Evolutionary conservation across 2,329 filamentous ascomycete species (phyloP).

Genomic region (Karstenula rhodostoma): DNA sequence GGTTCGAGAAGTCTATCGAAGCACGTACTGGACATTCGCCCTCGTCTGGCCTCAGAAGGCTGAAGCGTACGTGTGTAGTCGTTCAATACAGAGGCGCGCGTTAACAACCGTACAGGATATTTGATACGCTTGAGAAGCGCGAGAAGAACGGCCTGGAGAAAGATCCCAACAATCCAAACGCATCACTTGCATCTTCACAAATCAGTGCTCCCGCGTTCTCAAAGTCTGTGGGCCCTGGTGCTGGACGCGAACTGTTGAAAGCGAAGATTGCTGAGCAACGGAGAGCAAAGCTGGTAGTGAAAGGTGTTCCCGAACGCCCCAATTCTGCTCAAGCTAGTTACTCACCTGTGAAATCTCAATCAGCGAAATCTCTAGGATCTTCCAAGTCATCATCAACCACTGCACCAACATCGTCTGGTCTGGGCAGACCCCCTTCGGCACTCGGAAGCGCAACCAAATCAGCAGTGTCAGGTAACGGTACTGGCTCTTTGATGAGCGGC

Average conservation of each 20-base stretch:
- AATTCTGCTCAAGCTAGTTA: slow-evolving; percentile 65
- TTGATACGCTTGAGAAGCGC: slow-evolving; percentile 78
- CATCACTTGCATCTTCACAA: slow-evolving; percentile 58
- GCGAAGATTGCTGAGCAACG: slow-evolving; percentile 82
- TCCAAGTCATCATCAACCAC: slow-evolving; percentile 38
- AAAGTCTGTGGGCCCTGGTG: slow-evolving; percentile 59
- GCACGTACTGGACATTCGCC: slow-evolving; percentile 86
- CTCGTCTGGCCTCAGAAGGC: slow-evolving; percentile 79
- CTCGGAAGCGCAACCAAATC: slow-evolving; percentile 44
- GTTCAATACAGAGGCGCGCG: neutral
- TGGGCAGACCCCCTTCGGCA: slow-evolving; percentile 48
- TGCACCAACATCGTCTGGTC: slow-evolving; percentile 38
- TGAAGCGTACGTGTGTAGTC: slow-evolving; percentile 66
- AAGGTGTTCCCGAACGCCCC: slow-evolving; percentile 61
- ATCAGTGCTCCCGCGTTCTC: slow-evolving; percentile 54
- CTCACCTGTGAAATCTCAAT: slow-evolving; percentile 54
- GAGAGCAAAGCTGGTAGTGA: slow-evolving; percentile 65
- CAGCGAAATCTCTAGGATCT: slow-evolving; percentile 42
- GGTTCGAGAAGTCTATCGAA: slow-evolving; percentile 85
- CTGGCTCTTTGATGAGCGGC: slow-evolving; percentile 63
- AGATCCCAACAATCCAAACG: slow-evolving; percentile 81
- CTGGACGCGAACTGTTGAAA: slow-evolving; percentile 67
- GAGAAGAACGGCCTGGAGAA: slow-evolving; percentile 83
- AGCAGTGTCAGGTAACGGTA: slow-evolving; percentile 39
- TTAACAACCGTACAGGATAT: slow-evolving; percentile 65